Base-by-base conservation (phyloP, 2,329 filamentous ascomycete genomes). In the Rachicladosporium sp. region DNA sequence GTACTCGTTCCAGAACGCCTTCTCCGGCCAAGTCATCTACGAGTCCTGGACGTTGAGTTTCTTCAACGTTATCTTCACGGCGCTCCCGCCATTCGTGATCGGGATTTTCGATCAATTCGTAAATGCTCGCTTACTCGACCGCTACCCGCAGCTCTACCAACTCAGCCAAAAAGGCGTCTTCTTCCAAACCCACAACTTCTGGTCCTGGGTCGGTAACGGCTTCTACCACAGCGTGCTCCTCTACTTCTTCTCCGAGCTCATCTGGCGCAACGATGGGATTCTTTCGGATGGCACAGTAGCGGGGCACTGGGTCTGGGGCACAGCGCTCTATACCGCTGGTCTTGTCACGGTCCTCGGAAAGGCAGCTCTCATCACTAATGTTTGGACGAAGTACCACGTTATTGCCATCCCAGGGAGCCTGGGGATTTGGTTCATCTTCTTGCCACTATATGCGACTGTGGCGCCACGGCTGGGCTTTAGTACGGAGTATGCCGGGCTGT, bases 1-100 rank as follows among this genome's bases (percentile, higher is more conserved):
- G 86, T 96, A 91, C 64, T 85, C 87, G 0, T 98, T 98, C 69
- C 87, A 94, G 74, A 98, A 98, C 61, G 84, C 85, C 49, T 98
- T 96, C 63, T 96, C 89, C 1, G 91, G 91, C 37, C 82, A 95
- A 59, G 86, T 96, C 57, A 96, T 98, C 58, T 96, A 88, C 72
- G 91, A 98, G 65, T 96, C 91, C 7, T 98, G 93, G 93, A 95
- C 88, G 0, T 69, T 98, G n/a, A 94, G 89, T 5, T 93, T 96
- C 67, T 98, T 95, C 72, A 98, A 98, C 68, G 87, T 98, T 60
- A 82, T 98, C 60, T 98, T 93, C 68, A 98, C 91, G 1, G 82
- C 93, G 12, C 69, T 95, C 11, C 91, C 91, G 10, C 91, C 91
- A 1, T 80, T 98, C 44, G 89, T 86, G 1, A 80, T 98, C 56